Evolutionary conservation across 2,329 filamentous ascomycete species (phyloP), one percentile per base, ranked within the genome.

Genomic region (Penicillium expansum): DNA sequence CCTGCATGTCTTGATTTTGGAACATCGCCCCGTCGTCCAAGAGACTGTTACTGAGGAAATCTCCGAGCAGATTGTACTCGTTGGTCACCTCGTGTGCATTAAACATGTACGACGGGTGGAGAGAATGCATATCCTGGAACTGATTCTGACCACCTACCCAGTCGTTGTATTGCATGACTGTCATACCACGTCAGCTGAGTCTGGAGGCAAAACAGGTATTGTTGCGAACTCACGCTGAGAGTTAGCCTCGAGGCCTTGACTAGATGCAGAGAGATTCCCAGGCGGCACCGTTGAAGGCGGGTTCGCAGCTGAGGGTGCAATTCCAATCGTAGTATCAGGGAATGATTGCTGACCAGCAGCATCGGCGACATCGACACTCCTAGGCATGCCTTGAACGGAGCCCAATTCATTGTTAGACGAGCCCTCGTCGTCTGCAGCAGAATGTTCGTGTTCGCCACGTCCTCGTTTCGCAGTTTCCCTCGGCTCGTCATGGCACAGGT

Each of bases 401-500:
- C 73, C 67, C 65, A 75, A 76, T 55, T 81, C 77, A 70, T 77
- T 74, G 56, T 71, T 76, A 24, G 74, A 71, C 48, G 71, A 69
- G 56, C 62, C 83, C 63, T 85, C 82, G 71, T 89, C 86, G 67
- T 89, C 86, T 55, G 82, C 80, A 42, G 79, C 77, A 51, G 84
- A 80, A 58, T 81, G 77, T 60, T 80, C 82, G 62, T 80, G 79
- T 65, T 85, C 80, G 71, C 80, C 83, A 78, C 93, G 96, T 67
- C 83, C 78, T 77, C 92, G 93, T 77, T 94, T 96, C 58, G 88
- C 85, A 65, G 86, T 81, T 71, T 99, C 93, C 75, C 93, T 88
- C 66, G 92, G 93, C 77, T 97, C 94, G 77, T 99, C 94, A 79
- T 97, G 94, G 77, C 94, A 99, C 65, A 99, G 83, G 77, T 99